A percentile compares a stretch with the other conserved stretches of the same genome.
Evolutionary conservation across 805 yeast species (phyloP).

Genomic region (Yarrowia keelungensis): DNA sequence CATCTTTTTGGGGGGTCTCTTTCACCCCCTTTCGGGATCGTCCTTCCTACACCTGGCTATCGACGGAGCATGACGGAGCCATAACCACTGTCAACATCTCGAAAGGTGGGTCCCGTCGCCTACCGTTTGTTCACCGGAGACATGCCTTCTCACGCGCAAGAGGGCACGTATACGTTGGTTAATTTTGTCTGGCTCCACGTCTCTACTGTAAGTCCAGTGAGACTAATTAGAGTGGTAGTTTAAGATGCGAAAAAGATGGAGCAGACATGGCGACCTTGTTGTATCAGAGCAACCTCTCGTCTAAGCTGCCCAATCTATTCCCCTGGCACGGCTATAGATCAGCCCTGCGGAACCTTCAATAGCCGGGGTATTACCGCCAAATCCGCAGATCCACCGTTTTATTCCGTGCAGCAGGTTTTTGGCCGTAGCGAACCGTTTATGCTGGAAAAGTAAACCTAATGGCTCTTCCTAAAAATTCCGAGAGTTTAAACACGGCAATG

Average conservation of each 20-base stretch:
- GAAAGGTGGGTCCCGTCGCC: slow-evolving; percentile 10
- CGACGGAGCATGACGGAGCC: background rate
- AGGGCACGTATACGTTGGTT: background rate
- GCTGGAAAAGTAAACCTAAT: background rate
- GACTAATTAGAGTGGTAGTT: slow-evolving; percentile 15
- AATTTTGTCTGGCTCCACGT: background rate
- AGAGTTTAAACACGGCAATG: slow-evolving; percentile 8
- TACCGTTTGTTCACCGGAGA: slow-evolving; percentile 6
- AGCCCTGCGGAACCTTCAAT: slow-evolving; percentile 12
- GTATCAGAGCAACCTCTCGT: too few species aligned
- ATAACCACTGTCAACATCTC: too few species aligned
- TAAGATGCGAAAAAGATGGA: background rate
- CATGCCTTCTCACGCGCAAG: background rate
- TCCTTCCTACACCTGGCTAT: slow-evolving; percentile 2
- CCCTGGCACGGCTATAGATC: slow-evolving; percentile 6
- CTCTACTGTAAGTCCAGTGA: background rate
- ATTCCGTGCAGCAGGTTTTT: slow-evolving; percentile 18
- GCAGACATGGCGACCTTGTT: background rate
- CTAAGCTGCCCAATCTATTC: background rate
- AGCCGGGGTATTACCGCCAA: slow-evolving; percentile 9
- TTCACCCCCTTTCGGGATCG: too few species aligned
- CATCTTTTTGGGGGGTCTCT: too few species aligned
- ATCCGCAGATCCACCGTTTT: slow-evolving; percentile 19
- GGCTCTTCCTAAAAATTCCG: slow-evolving; percentile 26
- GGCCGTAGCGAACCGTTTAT: slow-evolving; percentile 28